Percentiles rank a stretch among this genome's conserved stretches.
Conservation (phyloP, 2,329 filamentous ascomycete genomes). For the Fusarium nurragi region DNA sequence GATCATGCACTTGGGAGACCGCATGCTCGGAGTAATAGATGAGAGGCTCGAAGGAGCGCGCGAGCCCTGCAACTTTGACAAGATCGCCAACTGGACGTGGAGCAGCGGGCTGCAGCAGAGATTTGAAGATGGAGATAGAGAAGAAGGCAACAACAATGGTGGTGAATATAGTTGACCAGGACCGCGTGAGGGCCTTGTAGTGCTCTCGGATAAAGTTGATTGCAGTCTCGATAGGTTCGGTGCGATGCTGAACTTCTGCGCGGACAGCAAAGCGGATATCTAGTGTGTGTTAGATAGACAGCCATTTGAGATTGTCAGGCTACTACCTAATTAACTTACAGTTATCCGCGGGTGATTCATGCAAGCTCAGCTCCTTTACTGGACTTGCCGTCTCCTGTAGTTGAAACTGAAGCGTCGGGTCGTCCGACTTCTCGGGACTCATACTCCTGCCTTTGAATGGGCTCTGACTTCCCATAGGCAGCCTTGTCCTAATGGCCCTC, state of each 20-base stretch:
- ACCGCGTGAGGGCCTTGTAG: slow-evolving; percentile 70
- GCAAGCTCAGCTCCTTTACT: slow-evolving; percentile 23
- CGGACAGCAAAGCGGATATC: slow-evolving; percentile 89
- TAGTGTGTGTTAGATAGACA: slow-evolving; percentile 49
- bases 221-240: slow-evolving; percentile 81
- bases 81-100: slow-evolving; percentile 67
- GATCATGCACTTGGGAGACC: slow-evolving; percentile 82
- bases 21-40: slow-evolving; percentile 96
- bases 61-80: slow-evolving; percentile 88
- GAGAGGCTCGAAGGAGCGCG: slow-evolving; percentile 90
- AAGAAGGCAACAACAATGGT: slow-evolving; percentile 71
- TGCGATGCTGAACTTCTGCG: slow-evolving; percentile 87
- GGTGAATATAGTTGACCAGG: slow-evolving; percentile 72
- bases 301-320: background rate
- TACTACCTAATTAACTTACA: slow-evolving; percentile 53
- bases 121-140: slow-evolving; percentile 70
- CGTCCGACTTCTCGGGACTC: slow-evolving; percentile 58
- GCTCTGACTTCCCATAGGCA: slow-evolving; percentile 65
- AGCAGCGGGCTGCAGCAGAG: slow-evolving; percentile 73
- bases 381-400: slow-evolving; percentile 42
- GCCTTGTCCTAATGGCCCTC: slow-evolving; percentile 62
- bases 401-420: slow-evolving; percentile 52
- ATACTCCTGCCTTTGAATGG: slow-evolving; percentile 60
- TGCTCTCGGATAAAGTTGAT: slow-evolving; percentile 70
- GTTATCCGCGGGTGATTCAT: slow-evolving; percentile 55